These are phyloP conservation scores for Aleurites moluccanus DNA, from an alignment of 441 rosid species.

Conservation along the genomic window DNA sequence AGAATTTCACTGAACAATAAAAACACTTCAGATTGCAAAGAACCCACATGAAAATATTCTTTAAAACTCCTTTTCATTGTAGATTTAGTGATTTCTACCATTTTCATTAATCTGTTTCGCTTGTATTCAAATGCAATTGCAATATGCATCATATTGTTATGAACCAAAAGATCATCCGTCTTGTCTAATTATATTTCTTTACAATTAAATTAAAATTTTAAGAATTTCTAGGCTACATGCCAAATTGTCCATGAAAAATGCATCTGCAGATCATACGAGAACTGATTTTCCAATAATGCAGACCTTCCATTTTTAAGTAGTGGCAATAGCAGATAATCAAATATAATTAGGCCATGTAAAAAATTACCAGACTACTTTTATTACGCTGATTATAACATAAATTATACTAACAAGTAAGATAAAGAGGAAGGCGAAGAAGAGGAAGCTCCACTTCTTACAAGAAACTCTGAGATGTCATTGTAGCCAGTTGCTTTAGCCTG, in stretches of 20 bases:
- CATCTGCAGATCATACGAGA: background rate
- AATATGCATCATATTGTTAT: background rate
- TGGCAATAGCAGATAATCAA: background rate
- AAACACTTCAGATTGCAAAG: background rate
- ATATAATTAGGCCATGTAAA: background rate
- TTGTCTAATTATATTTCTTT: background rate
- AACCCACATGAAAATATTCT: background rate
- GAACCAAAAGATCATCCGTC: background rate
- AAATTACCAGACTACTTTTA: background rate
- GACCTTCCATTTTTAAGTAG: background rate
- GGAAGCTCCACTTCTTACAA: constrained; percentile 31
- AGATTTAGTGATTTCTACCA: background rate
- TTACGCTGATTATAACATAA: background rate
- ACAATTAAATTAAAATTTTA: background rate
- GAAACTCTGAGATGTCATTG: constrained; percentile 29
- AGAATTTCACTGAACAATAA: background rate
- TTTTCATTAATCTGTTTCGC: background rate
- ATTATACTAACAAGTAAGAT: background rate
- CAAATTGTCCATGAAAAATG: background rate
- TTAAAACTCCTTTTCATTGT: background rate
- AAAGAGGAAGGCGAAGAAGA: constrained; percentile 12
- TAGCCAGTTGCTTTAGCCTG: constrained; percentile 38
- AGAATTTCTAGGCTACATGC: background rate
- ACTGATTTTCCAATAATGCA: background rate
- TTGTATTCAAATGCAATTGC: background rate